These are phyloP conservation scores for Leccinellum luteum DNA, from an alignment of 768 basidiomycete species.

Conservation along the genomic window DNA sequence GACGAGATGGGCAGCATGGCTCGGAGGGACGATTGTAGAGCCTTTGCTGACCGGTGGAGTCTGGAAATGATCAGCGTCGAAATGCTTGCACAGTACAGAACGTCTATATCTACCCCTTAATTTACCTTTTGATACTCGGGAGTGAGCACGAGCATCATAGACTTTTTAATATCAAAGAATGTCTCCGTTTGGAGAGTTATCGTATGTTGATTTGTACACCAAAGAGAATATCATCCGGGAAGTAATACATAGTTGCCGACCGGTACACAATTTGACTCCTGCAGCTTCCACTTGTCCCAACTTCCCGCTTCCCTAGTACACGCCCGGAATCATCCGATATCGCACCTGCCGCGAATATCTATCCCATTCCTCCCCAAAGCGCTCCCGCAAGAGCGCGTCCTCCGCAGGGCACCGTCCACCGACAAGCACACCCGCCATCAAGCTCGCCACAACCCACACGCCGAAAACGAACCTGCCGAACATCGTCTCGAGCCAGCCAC, in stretches of 20 bases:
- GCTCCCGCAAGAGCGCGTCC: neutral
- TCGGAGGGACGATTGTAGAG: conserved; percentile 87
- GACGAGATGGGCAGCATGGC: conserved; percentile 89
- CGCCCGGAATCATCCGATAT: neutral
- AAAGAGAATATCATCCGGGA: too few species aligned
- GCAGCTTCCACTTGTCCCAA: too few species aligned
- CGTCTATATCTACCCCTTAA: neutral
- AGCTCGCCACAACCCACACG: neutral
- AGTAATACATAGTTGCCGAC: too few species aligned
- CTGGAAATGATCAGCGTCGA: conserved; percentile 95
- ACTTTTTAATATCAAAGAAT: too few species aligned
- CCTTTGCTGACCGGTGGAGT: conserved; percentile 87
- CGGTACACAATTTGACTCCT: too few species aligned
- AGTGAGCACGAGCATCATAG: neutral
- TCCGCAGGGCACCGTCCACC: neutral
- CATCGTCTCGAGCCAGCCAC: neutral
- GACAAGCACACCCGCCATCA: neutral
- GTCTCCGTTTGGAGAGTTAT: too few species aligned
- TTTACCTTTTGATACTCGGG: neutral
- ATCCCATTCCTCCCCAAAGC: neutral
- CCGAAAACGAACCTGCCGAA: neutral
- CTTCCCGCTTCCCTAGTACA: neutral
- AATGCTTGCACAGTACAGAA: conserved; percentile 55
- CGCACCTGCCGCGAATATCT: neutral
- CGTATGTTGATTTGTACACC: too few species aligned